Base-by-base conservation (phyloP, 1,284 basidiomycete species). In the Boletellus deceptivus region DNA sequence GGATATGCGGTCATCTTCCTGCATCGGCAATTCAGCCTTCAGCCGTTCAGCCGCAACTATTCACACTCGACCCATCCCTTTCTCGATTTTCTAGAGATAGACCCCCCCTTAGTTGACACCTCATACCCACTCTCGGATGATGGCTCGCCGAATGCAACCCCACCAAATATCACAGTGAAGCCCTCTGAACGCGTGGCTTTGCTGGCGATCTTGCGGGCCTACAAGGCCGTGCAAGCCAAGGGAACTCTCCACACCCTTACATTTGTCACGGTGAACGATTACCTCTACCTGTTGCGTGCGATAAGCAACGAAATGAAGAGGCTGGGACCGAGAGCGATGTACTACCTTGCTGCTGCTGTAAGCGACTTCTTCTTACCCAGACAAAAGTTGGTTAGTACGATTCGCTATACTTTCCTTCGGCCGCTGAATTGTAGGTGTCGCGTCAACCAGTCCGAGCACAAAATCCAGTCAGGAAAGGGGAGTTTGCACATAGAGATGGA, bases 1-100 rank as follows among this genome's bases (percentile, higher is more conserved):
- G 90, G 89, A 55, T 99, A 99, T 73, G 94, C 95, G 20, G 97
- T 99, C 67, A 95, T 99, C 64, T 99, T 99, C 72, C 89, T 99
- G 83, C 94, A 98, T 71, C 80, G 96, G 9, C 93, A 97, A 69
- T 96, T 98, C 76, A 97, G 93, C 59, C 83, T 99, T 33, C 92
- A 96, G 57, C 96, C 97, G 0, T 99, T 95, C 75, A 95, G 91
- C 60, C 76, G 96, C 45, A 96, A 98, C 68, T 99, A 98, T 73
- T 95, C 92, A 8, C 96, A 99, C 69, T 96, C 94, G 0, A 94
- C 94, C 3, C 96, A 98, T 69, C 96, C 96, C 0, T 98, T 99
- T 72, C 83, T 99, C 50, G 95, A 98, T 70, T 87, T 99, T 54
- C 79, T 99, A n/a, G 84, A 91, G 43, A 82, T 93, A 54, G 83